Percentiles rank a stretch among this genome's conserved stretches.
Evolutionary conservation across 2,329 filamentous ascomycete genomes (phyloP).

Genomic region (Aspergillus sp.): DNA sequence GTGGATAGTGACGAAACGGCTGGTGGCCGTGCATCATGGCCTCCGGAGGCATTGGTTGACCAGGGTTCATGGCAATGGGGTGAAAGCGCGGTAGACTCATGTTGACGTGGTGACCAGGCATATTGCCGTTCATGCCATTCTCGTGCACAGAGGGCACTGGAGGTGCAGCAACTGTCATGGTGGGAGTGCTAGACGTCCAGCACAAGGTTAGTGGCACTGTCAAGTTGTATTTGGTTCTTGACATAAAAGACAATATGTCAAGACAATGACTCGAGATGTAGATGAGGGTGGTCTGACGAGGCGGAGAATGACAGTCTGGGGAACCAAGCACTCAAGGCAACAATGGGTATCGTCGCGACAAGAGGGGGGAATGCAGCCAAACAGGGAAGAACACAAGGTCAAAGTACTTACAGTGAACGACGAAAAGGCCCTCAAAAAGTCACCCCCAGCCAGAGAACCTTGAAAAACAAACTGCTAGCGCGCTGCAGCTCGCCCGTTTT

Average conservation of each 20-base stretch:
- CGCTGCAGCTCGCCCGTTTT: slow-evolving; percentile 26
- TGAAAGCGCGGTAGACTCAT: slow-evolving; percentile 39
- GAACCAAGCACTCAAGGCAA: neutral
- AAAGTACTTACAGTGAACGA: neutral
- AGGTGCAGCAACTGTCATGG: slow-evolving; percentile 38
- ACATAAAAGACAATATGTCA: slow-evolving; percentile 2
- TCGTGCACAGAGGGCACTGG: slow-evolving; percentile 37
- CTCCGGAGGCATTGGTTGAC: slow-evolving; percentile 33
- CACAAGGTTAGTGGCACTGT: slow-evolving; percentile 13
- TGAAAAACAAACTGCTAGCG: slow-evolving; percentile 24
- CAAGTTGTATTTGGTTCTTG: neutral
- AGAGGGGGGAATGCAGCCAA: slow-evolving; percentile 3
- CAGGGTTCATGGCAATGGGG: slow-evolving; percentile 43
- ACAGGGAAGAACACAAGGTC: neutral
- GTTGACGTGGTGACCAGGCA: slow-evolving; percentile 27
- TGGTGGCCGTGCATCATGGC: slow-evolving; percentile 34
- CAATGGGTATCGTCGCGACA: neutral
- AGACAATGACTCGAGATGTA: too few relatives aligned
- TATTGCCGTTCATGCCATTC: slow-evolving; percentile 29
- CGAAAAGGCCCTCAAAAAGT: neutral
- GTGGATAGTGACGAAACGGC: slow-evolving; percentile 32
- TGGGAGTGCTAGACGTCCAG: slow-evolving; percentile 5
- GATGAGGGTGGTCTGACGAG: neutral
- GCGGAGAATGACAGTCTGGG: slow-evolving; percentile 3
- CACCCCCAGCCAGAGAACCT: slow-evolving; percentile 10